Base-by-base conservation (phyloP, 1,284 basidiomycete species). In the Wallemia hederae region DNA sequence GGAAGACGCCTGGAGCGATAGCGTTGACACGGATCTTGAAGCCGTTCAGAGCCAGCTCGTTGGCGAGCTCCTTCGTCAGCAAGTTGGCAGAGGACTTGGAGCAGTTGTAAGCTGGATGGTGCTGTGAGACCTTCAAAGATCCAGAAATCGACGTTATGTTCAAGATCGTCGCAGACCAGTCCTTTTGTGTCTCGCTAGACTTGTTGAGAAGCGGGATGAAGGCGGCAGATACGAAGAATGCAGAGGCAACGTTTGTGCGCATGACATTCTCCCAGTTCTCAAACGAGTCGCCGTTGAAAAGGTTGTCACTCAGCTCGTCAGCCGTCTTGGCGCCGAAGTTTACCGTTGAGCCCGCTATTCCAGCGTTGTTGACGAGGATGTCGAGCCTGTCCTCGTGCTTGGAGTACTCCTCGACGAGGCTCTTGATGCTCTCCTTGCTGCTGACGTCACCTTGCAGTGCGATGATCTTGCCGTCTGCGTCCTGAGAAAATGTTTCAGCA, bases 1-100 rank as follows among this genome's bases (percentile, higher is more conserved):
- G 67, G 64, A 69, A 70, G 59, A 68, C 66, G 25, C 69, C 69
- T 19, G 67, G 66, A 26, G 61, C 63, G 61, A 68, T 66, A 34
- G 66, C 65, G 61, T 68, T 68, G 34, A 70, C 69, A 25, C 69
- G 66, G 62, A 70, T 69, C 61, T 68, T 69, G 60, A 69, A 62
- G 1, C 69, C 69, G 58, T 49, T 49, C 5, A 49, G n/a, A 49
- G 5, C 19, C 14, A 49, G n/a, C n/a, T 49, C 39, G n/a, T 49
- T 49, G 11, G 39, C 39, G 19, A 49, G 39, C 19, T 5, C 5
- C 19, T 49, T 49, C 5, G 11, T 49, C 14, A 49, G 39, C 5
- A 15, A 49, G 14, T 22, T 22, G 5, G n/a, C 11, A 11, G 39
- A 9, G 5, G 39, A 9, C 39, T 49, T 49, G 11, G 9, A 11